Evolutionary conservation across 2,329 filamentous ascomycete species (phyloP).

Genomic region (Thielaviopsis ethacetica): DNA sequence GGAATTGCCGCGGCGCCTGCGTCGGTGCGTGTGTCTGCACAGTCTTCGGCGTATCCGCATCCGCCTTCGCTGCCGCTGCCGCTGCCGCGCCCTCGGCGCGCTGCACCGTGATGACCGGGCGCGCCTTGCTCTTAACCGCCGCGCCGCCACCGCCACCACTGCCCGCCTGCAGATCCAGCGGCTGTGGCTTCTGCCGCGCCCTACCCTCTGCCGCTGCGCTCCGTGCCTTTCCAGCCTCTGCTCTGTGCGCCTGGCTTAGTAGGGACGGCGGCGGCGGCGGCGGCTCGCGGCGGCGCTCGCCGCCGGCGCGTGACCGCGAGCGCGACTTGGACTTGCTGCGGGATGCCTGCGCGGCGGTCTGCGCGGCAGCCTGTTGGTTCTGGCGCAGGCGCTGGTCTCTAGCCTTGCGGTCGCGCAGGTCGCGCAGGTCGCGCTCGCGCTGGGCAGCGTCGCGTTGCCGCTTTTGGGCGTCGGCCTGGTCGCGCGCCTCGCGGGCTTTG

Average conservation of each 20-base stretch:
- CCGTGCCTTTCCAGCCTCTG: not conserved
- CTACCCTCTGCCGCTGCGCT: not conserved
- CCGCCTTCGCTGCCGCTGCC: too few relatives aligned
- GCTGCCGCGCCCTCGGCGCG: too few relatives aligned
- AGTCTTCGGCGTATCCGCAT: not conserved
- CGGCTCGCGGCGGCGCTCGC: not conserved
- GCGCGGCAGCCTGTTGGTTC: not conserved
- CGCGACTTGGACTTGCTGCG: not conserved
- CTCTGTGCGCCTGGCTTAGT: not conserved
- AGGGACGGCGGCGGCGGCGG: too few relatives aligned
- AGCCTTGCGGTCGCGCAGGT: not conserved
- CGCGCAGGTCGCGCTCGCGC: not conserved
- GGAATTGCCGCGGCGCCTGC: not conserved
- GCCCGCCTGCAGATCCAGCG: not conserved
- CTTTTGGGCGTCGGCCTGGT: not conserved
- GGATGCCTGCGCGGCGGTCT: not conserved
- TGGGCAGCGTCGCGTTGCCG: not conserved
- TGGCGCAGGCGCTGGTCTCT: not conserved
- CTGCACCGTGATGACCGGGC: not conserved
- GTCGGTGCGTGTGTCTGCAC: too few relatives aligned
- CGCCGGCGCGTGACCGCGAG: too few relatives aligned
- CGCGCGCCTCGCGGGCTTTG: not conserved
- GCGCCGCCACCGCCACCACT: too few relatives aligned
- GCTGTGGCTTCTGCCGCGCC: not conserved
- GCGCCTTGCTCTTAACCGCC: not conserved